Evolutionary conservation across 2,329 filamentous ascomycete species (phyloP), one percentile per base, ranked within the genome.

Genomic region (Penicillium psychrosexuale): DNA sequence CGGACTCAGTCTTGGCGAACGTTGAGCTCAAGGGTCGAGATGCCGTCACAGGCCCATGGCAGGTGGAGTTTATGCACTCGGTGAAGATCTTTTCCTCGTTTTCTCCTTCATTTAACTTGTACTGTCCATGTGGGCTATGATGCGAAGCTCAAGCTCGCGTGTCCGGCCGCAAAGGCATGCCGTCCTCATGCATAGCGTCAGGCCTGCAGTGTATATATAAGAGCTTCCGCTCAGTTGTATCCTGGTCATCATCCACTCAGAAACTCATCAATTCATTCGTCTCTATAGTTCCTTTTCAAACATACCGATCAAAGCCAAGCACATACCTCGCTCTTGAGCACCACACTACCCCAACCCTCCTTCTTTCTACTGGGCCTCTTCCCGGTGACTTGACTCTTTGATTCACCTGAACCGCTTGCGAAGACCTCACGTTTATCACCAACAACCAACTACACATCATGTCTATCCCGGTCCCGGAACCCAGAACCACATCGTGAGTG

Each of bases 111-210:
- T 43, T 58, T 56, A 59, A 52, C 53, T 58, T 27, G 36, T 54
- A 50, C 27, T 46, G 45, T 51, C 61, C 62, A 65, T 63, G 59
- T 63, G 61, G 62, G 51, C 57, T 56, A 50, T 43, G 51, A 53
- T 55, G 49, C 38, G 51, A 59, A 51, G 51, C 59, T 56, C 47
- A 53, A 61, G 47, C 61, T 64, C 62, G 59, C 61, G 59, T 64
- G 60, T 53, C 36, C 24, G 47, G 33, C 24, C 31, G 34, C 51
- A 53, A 54, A 54, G 51, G 58, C 55, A 65, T 62, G 55, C 37
- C 52, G 46, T 51, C 31, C 53, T 3, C 28, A 36, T 31, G 55
- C 61, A 58, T 61, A 55, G 49, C 51, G 59, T 58, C 47, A 37
- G 39, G 44, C 51, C 31, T 50, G 44, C 30, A 39, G 33, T 55